These are phyloP conservation scores for Aureobasidium leucospermi DNA, from an alignment of 2,329 filamentous ascomycete species.

Conservation along the genomic window DNA sequence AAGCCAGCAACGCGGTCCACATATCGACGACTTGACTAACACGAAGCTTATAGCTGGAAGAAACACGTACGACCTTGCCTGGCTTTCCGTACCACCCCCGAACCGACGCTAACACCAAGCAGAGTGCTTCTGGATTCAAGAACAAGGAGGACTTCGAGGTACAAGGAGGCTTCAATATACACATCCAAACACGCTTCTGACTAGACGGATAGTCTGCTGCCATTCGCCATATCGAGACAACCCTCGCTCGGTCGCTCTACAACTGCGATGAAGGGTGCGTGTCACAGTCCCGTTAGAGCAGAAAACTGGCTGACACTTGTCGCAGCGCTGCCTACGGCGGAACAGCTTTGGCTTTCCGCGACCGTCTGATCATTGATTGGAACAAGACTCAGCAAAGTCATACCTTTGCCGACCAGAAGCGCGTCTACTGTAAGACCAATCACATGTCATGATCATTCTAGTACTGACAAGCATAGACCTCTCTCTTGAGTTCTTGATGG, in stretches of 20 bases:
- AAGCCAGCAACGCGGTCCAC: conserved; percentile 36
- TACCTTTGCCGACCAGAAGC: conserved; percentile 82
- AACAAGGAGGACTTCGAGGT: conserved; percentile 72
- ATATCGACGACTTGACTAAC: conserved; percentile 16
- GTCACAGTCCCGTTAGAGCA: background rate
- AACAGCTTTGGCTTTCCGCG: conserved; percentile 83
- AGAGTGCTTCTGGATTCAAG: conserved; percentile 63
- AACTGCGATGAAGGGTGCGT: conserved; percentile 81
- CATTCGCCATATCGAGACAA: conserved; percentile 93
- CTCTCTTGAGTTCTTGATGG: conserved; percentile 97
- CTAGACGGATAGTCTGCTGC: conserved; percentile 59
- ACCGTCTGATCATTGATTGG: conserved; percentile 90
- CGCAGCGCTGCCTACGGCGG: conserved; percentile 76
- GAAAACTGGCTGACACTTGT: conserved; percentile 6
- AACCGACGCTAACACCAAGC: conserved; percentile 16
- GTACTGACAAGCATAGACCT: conserved; percentile 50
- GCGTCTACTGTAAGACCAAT: conserved; percentile 66
- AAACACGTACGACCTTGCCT: conserved; percentile 44
- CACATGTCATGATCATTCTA: background rate
- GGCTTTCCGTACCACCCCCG: background rate
- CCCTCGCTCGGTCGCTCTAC: conserved; percentile 89
- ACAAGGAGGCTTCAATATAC: conserved; percentile 22
- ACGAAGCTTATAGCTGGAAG: conserved; percentile 43
- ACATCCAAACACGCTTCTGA: conserved; percentile 11
- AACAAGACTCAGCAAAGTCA: conserved; percentile 97